Evolutionary conservation across 2,329 filamentous ascomycete genomes (phyloP).

Genomic region (Xylaria sp.): DNA sequence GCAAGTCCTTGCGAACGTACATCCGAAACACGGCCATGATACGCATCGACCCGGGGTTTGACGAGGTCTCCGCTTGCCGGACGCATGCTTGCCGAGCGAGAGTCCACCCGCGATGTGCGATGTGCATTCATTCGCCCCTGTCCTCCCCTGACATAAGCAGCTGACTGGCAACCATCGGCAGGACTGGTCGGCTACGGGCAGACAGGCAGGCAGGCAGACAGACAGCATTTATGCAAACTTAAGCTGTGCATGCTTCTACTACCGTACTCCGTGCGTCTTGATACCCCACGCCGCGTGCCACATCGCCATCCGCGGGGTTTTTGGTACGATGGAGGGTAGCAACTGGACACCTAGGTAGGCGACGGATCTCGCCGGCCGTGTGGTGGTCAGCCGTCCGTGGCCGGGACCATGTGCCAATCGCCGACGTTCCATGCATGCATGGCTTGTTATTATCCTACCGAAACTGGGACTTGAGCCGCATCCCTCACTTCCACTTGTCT

Average conservation of each 20-base stretch:
- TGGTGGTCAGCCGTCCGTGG: neutral
- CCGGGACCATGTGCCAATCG: neutral
- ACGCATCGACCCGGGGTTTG: slow-evolving; percentile 15
- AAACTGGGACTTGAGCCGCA: slow-evolving; percentile 42
- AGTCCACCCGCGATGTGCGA: no score
- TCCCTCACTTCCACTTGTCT: slow-evolving; percentile 20
- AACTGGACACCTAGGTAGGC: slow-evolving; percentile 14
- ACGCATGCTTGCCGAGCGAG: slow-evolving; percentile 11
- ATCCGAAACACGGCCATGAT: slow-evolving; percentile 24
- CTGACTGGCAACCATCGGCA: no score
- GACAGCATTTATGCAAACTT: neutral
- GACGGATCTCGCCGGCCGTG: slow-evolving; percentile 6
- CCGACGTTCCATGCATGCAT: slow-evolving; percentile 10
- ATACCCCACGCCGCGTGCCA: slow-evolving; percentile 21
- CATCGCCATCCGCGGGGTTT: slow-evolving; percentile 2
- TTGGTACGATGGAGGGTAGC: slow-evolving; percentile 22
- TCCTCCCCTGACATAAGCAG: no score
- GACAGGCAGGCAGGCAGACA: neutral
- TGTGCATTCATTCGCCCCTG: no score
- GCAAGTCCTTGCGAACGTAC: slow-evolving; percentile 47
- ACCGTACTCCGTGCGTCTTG: neutral
- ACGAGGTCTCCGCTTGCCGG: slow-evolving; percentile 30
- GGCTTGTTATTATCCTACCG: slow-evolving; percentile 17
- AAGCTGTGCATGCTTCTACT: slow-evolving; percentile 10
- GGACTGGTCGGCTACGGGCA: neutral